Conservation (phyloP, 2,329 filamentous ascomycete genomes). For the Reticulascus tulasneorum region DNA sequence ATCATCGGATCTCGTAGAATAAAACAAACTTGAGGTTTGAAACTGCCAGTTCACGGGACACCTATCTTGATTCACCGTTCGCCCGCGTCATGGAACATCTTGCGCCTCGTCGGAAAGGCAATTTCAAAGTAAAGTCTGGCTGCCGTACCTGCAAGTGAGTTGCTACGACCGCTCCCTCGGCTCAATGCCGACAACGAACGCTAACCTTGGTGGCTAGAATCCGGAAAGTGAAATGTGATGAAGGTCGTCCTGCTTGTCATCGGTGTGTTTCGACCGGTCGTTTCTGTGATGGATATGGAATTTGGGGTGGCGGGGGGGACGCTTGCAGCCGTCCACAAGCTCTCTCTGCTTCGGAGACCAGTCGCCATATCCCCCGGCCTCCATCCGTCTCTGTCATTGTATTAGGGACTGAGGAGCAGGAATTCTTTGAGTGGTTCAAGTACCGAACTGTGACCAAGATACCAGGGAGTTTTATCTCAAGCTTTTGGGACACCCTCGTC, state of each 20-base stretch:
- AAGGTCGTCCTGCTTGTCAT: constrained; percentile 13
- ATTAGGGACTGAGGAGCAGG: constrained; percentile 24
- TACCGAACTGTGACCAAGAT: constrained; percentile 31
- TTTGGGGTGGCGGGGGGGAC: constrained; percentile 17
- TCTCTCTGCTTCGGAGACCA: too few relatives aligned
- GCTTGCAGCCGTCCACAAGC: background rate
- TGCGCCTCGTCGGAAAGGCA: background rate
- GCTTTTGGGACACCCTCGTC: constrained; percentile 42
- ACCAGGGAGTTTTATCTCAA: constrained; percentile 29
- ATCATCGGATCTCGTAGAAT: background rate
- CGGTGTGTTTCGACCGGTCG: constrained; percentile 17
- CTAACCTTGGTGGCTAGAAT: constrained; percentile 7
- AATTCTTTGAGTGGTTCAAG: constrained; percentile 39
- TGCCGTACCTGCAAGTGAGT: constrained; percentile 14
- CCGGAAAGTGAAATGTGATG: constrained; percentile 21
- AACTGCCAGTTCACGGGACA: too few relatives aligned
- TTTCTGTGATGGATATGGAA: constrained; percentile 19
- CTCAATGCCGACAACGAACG: background rate
- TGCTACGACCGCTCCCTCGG: background rate
- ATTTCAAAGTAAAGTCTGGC: constrained; percentile 4
- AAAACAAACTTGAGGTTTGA: too few relatives aligned
- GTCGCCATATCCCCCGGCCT: background rate
- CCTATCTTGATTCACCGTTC: too few relatives aligned
- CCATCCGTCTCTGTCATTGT: background rate
- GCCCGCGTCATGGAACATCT: too few relatives aligned